Percentiles rank a stretch among this genome's conserved stretches.
Conservation (phyloP, 306 rosid genomes). For the Sindora glabra region DNA sequence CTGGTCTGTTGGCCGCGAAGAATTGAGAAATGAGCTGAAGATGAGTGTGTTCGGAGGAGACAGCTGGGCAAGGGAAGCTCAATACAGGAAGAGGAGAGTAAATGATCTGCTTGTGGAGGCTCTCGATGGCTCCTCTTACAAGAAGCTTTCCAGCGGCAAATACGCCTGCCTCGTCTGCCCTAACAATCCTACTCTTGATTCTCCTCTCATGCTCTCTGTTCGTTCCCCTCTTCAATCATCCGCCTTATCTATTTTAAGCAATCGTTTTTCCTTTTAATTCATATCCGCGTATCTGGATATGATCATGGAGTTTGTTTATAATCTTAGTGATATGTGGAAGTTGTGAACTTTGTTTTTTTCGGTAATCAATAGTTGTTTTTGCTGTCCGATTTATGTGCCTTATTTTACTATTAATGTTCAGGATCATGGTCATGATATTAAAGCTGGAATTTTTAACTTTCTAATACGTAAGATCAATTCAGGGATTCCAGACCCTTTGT, state of each 20-base stretch:
- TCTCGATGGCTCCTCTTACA: slow-evolving; percentile 8
- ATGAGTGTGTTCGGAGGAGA: slow-evolving; percentile 41
- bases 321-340: too few species aligned
- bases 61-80: slow-evolving; percentile 36
- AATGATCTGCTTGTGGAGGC: slow-evolving; percentile 13
- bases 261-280: neutral
- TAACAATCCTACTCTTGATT: slow-evolving; percentile 20
- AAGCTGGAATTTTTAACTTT: neutral
- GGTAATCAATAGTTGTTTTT: too few species aligned
- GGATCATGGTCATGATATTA: too few species aligned
- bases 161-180: slow-evolving; percentile 25
- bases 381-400: neutral
- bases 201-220: slow-evolving; percentile 30
- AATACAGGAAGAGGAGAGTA: slow-evolving; percentile 24
- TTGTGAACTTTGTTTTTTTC: too few species aligned
- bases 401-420: neutral
- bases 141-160: slow-evolving; percentile 27
- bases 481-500: too few species aligned
- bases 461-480: neutral
- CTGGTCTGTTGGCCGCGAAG: too few species aligned
- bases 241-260: neutral
- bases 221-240: neutral
- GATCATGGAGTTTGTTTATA: neutral
- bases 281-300: neutral
- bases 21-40: neutral